phyloP scores from a whole-genome alignment of 768 basidiomycete genomes.

The Pholiota molesta region DNA sequence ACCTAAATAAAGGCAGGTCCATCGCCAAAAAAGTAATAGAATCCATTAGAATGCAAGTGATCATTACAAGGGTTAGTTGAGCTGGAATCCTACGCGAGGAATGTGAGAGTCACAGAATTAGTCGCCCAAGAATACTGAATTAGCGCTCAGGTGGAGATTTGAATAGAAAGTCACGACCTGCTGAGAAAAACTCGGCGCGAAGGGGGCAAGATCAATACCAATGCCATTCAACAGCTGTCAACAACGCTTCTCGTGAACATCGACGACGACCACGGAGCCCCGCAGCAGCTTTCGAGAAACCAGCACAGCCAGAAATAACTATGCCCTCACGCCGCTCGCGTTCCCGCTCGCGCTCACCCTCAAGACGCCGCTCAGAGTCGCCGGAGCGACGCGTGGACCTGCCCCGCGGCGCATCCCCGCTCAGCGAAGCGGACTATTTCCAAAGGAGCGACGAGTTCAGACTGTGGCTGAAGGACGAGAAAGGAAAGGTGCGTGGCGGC shows the following conservation, averaged over 20 bases:
- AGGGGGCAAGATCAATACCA: neutral
- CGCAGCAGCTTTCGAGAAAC: neutral
- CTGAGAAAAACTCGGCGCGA: slow-evolving; percentile 6
- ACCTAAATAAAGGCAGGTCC: slow-evolving; percentile 13
- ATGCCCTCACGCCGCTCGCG: slow-evolving; percentile 43
- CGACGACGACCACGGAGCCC: neutral
- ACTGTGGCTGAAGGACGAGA: slow-evolving; percentile 79
- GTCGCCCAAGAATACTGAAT: neutral
- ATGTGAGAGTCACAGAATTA: too few relatives aligned
- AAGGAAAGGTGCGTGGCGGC: slow-evolving; percentile 44
- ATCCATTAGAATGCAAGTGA: too few relatives aligned
- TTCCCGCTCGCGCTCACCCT: slow-evolving; percentile 35
- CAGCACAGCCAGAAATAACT: neutral
- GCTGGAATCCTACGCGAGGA: too few relatives aligned
- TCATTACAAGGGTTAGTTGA: too few relatives aligned
- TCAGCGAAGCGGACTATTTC: slow-evolving; percentile 88
- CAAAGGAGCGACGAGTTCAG: slow-evolving; percentile 86
- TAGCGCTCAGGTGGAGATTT: neutral
- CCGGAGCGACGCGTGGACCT: slow-evolving; percentile 47
- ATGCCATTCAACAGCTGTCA: slow-evolving; percentile 19
- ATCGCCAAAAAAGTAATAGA: too few relatives aligned
- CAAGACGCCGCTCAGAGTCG: slow-evolving; percentile 43
- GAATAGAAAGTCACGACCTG: neutral
- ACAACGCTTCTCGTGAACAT: slow-evolving; percentile 5
- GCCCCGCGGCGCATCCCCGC: slow-evolving; percentile 59